Conservation (phyloP, 1,139 yeast species). For the Arxiozyma heterogenica region DNA sequence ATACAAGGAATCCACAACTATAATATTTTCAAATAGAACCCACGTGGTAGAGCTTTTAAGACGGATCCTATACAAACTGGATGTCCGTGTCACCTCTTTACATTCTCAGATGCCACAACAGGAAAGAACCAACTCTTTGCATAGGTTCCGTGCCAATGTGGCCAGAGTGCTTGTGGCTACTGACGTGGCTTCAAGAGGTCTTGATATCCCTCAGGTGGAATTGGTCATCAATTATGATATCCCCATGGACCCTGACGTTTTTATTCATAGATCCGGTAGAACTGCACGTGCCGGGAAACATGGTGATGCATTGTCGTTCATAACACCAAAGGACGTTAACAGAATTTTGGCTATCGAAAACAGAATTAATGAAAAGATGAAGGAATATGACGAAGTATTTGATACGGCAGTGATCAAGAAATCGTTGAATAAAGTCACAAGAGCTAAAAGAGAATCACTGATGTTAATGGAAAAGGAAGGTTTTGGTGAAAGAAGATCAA, state of each 20-base stretch:
- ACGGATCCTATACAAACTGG: constrained; percentile 63
- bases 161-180: constrained; percentile 90
- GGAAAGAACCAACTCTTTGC: constrained; percentile 84
- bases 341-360: constrained; percentile 81
- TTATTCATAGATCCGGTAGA: constrained; percentile 98
- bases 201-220: constrained; percentile 89
- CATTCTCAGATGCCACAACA: constrained; percentile 93
- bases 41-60: constrained; percentile 79
- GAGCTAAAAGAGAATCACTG: constrained; percentile 80
- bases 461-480: constrained; percentile 90
- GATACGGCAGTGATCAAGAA: constrained; percentile 71
- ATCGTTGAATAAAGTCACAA: constrained; percentile 58
- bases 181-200: constrained; percentile 94
- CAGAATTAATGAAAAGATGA: constrained; percentile 72
- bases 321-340: constrained; percentile 76
- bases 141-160: constrained; percentile 87
- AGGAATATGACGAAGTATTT: constrained; percentile 53
- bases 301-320: constrained; percentile 62
- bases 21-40: constrained; percentile 87
- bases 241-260: constrained; percentile 95
- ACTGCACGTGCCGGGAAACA: constrained; percentile 97
- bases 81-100: constrained; percentile 73
- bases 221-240: constrained; percentile 84
- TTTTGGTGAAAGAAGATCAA: constrained; percentile 66
- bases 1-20: constrained; percentile 58